A percentile compares a stretch with the other conserved stretches of the same genome.
These are phyloP conservation scores for Pinus tabuliformis DNA, from an alignment of 75 land plant species.

Conservation along the genomic window DNA sequence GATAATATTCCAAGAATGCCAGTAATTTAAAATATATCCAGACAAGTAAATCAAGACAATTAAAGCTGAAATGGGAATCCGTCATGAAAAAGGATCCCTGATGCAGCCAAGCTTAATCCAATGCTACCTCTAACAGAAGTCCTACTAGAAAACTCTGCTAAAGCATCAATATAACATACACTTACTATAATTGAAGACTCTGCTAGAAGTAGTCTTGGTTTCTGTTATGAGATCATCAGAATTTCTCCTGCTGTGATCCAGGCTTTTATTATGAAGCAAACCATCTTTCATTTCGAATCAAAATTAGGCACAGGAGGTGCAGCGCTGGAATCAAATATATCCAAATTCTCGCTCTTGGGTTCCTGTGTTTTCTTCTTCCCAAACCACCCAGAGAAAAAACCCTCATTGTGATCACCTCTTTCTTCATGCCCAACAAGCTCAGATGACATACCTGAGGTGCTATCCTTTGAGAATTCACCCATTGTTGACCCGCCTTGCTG, in stretches of 20 bases:
- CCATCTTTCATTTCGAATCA: constrained; percentile 6
- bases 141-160: neutral
- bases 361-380: constrained; percentile 2
- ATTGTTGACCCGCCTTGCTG: neutral
- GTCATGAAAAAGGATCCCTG: neutral
- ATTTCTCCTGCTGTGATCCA: neutral
- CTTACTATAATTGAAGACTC: neutral
- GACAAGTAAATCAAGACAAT: neutral
- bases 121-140: neutral
- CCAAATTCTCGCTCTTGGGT: constrained; percentile 3
- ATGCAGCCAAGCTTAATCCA: neutral
- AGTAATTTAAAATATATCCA: neutral
- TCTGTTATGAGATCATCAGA: neutral
- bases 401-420: neutral
- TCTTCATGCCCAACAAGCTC: constrained; percentile 2
- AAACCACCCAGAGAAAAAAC: neutral
- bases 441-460: constrained; percentile 6
- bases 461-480: constrained; percentile 8
- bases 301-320: constrained; percentile 12
- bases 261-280: neutral
- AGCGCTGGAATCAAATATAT: constrained; percentile 8
- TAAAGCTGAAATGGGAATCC: neutral
- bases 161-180: neutral
- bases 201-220: neutral
- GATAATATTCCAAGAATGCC: neutral